phyloP scores from a whole-genome alignment of 139 green algal species.

The Parachlorella kessleri region DNA sequence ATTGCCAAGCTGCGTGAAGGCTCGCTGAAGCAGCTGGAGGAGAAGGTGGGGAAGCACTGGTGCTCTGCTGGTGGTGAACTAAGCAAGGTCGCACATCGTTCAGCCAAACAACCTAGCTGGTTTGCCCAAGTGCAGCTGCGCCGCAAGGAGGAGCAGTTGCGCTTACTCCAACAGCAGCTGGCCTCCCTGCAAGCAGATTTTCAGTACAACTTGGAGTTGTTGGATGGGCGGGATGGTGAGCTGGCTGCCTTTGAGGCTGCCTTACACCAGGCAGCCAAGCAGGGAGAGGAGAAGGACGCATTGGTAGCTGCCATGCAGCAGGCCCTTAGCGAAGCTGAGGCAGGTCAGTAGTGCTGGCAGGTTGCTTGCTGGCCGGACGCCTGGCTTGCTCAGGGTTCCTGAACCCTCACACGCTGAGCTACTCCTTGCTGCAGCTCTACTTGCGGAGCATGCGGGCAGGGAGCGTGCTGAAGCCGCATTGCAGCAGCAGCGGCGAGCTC shows the following conservation, averaged over 20 bases:
- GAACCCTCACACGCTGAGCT: too few species aligned
- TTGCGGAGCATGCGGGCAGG: not conserved
- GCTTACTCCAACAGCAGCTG: not conserved
- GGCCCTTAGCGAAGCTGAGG: conserved; percentile 33
- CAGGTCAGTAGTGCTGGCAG: conserved; percentile 13
- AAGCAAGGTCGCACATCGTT: too few species aligned
- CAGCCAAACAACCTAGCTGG: too few species aligned
- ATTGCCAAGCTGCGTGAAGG: conserved; percentile 11
- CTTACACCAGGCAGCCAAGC: not conserved
- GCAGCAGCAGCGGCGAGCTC: conserved; percentile 7
- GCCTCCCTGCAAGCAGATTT: conserved; percentile 25
- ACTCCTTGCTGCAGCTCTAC: not conserved
- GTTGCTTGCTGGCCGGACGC: too few species aligned
- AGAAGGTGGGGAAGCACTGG: too few species aligned
- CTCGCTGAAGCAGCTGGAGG: not conserved
- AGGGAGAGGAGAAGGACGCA: conserved; percentile 1
- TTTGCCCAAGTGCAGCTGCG: too few species aligned
- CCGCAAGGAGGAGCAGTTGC: too few species aligned
- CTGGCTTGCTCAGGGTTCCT: too few species aligned
- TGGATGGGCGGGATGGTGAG: conserved; percentile 35
- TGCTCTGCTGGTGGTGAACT: too few species aligned
- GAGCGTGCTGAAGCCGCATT: conserved; percentile 22
- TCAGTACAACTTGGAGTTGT: conserved; percentile 37
- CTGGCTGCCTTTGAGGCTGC: conserved; percentile 15
- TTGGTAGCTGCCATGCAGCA: conserved; percentile 37